Percentiles rank a stretch among this genome's conserved stretches.
Conservation (phyloP, 371 early-diverging fungal genomes). For the Syncephalastrum monosporum region DNA sequence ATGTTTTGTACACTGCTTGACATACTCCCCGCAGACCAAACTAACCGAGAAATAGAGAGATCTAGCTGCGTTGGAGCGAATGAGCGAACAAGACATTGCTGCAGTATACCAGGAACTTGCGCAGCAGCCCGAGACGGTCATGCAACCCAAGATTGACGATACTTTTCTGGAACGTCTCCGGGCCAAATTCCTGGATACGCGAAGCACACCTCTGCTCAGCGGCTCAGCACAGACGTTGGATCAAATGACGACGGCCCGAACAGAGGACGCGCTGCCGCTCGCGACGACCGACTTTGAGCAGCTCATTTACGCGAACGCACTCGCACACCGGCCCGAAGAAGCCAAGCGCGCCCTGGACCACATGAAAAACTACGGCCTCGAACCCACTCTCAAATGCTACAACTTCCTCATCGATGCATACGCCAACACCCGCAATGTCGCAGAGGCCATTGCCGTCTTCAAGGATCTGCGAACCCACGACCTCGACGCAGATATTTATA, state of each 20-base stretch:
- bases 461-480: slow-evolving; percentile 44
- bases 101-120: slow-evolving; percentile 33
- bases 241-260: not conserved
- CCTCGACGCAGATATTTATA: slow-evolving; percentile 60
- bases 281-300: slow-evolving; percentile 49
- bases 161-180: slow-evolving; percentile 45
- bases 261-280: not conserved
- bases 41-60: slow-evolving; percentile 4
- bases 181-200: slow-evolving; percentile 46
- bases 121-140: slow-evolving; percentile 25
- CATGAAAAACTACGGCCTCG: slow-evolving; percentile 60
- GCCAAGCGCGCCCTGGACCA: slow-evolving; percentile 73
- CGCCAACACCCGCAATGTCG: slow-evolving; percentile 63
- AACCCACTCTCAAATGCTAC: slow-evolving; percentile 67
- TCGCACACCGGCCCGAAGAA: slow-evolving; percentile 61
- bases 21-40: not conserved
- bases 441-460: slow-evolving; percentile 58
- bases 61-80: slow-evolving; percentile 11
- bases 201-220: slow-evolving; percentile 7
- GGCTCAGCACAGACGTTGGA: not conserved
- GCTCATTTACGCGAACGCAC: slow-evolving; percentile 73
- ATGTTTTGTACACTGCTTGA: slow-evolving; percentile 3
- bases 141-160: slow-evolving; percentile 38
- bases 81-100: slow-evolving; percentile 27
- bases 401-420: slow-evolving; percentile 82